Evolutionary conservation across 768 basidiomycete genomes (phyloP).

Genomic region (Collybia nuda): DNA sequence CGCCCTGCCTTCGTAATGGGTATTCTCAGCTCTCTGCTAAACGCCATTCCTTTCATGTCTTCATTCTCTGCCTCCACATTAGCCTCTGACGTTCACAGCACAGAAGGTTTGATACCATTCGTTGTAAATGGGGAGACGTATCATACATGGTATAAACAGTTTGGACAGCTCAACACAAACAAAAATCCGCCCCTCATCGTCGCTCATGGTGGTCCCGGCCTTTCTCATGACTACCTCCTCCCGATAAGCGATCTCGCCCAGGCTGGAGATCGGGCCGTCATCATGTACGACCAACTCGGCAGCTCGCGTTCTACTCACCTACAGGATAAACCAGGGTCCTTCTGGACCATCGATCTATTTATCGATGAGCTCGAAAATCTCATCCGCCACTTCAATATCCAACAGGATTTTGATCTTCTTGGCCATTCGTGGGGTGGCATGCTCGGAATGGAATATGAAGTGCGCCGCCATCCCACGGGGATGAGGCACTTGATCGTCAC

Average conservation of each 20-base stretch:
- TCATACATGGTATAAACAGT: slow-evolving; percentile 39
- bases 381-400: slow-evolving; percentile 38
- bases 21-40: too few relatives aligned
- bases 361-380: slow-evolving; percentile 54
- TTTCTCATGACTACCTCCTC: slow-evolving; percentile 36
- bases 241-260: slow-evolving; percentile 33
- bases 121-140: slow-evolving; percentile 17
- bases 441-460: slow-evolving; percentile 40
- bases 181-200: slow-evolving; percentile 28
- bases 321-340: slow-evolving; percentile 35
- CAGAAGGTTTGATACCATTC: slow-evolving; percentile 16
- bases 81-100: too few relatives aligned
- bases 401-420: slow-evolving; percentile 38
- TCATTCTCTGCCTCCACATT: too few relatives aligned
- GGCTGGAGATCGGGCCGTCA: slow-evolving; percentile 31
- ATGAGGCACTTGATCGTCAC: slow-evolving; percentile 32
- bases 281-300: slow-evolving; percentile 53
- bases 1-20: too few relatives aligned
- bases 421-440: slow-evolving; percentile 66
- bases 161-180: slow-evolving; percentile 25
- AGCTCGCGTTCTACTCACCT: slow-evolving; percentile 42
- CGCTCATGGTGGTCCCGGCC: slow-evolving; percentile 44
- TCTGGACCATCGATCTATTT: slow-evolving; percentile 38
- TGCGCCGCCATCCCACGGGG: slow-evolving; percentile 35
- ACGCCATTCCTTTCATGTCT: too few relatives aligned